phyloP scores from a whole-genome alignment of 2,329 filamentous ascomycete genomes.

The Ceratocystis variospora region DNA sequence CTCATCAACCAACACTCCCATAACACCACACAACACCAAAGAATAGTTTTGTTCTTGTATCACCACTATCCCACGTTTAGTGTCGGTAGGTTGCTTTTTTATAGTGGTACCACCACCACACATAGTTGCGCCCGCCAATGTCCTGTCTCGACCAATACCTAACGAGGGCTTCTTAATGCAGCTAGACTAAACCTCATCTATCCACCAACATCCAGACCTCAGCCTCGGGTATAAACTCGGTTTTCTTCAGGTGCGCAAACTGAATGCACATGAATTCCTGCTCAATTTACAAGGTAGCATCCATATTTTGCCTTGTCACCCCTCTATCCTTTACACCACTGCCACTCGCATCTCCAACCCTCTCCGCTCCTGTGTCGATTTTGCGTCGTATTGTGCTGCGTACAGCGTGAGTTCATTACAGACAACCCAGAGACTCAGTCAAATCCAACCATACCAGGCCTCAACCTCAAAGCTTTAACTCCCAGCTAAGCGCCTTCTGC shows the following conservation, averaged over 20 bases:
- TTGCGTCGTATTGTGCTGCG: background rate
- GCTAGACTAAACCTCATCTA: background rate
- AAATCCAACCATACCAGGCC: background rate
- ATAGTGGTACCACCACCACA: background rate
- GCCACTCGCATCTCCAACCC: background rate
- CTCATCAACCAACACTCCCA: background rate
- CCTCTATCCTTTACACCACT: background rate
- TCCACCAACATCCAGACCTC: background rate
- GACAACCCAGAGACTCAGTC: background rate
- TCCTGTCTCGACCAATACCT: background rate
- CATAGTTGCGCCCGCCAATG: background rate
- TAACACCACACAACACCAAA: background rate
- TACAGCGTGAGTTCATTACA: background rate
- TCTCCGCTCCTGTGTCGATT: background rate
- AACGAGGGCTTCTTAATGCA: background rate
- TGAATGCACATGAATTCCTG: background rate
- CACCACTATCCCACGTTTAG: background rate
- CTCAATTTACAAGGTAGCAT: background rate
- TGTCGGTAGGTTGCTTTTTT: background rate
- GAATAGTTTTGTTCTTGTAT: background rate
- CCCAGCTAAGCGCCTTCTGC: background rate
- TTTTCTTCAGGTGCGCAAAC: background rate
- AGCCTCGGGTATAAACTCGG: background rate
- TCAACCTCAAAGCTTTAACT: background rate
- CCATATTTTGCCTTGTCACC: background rate